phyloP scores from a whole-genome alignment of 140 eudicot genomes.

The Senecio squalidus region DNA sequence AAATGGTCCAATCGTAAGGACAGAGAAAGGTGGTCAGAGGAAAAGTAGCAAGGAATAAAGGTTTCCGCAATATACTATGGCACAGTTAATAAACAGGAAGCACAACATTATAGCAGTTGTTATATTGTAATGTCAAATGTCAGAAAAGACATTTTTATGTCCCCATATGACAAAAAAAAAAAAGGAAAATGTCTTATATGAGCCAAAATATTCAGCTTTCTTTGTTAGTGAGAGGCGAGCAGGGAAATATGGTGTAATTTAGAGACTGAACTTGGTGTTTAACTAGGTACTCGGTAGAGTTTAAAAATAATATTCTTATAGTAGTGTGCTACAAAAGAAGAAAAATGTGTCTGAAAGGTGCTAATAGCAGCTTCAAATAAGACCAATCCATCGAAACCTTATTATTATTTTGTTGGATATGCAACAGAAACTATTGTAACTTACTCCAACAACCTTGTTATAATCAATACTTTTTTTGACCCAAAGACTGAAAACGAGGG shows the following conservation, averaged over 20 bases:
- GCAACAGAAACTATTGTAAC: not conserved
- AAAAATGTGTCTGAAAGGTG: not conserved
- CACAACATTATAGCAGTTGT: not conserved
- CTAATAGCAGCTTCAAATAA: constrained; percentile 5
- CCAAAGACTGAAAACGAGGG: not conserved
- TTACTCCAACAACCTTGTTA: not conserved
- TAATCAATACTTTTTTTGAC: not conserved
- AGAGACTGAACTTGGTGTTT: not conserved
- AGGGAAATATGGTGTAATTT: not conserved
- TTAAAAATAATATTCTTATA: not conserved
- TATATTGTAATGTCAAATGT: not conserved
- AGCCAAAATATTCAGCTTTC: constrained; percentile 2
- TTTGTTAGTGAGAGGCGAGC: not conserved
- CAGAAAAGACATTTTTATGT: too few relatives aligned
- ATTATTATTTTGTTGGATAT: not conserved
- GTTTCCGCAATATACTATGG: not conserved
- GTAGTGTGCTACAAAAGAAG: not conserved
- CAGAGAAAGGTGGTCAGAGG: not conserved
- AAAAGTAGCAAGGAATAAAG: not conserved
- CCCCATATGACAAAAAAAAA: not conserved
- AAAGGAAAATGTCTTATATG: not conserved
- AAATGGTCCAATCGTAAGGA: not conserved
- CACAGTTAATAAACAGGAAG: not conserved
- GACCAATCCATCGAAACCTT: not conserved
- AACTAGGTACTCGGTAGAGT: too few relatives aligned